A percentile compares a stretch with the other conserved stretches of the same genome.
Conservation (phyloP, 2,329 filamentous ascomycete genomes). For the Trichoderma arundinaceum region DNA sequence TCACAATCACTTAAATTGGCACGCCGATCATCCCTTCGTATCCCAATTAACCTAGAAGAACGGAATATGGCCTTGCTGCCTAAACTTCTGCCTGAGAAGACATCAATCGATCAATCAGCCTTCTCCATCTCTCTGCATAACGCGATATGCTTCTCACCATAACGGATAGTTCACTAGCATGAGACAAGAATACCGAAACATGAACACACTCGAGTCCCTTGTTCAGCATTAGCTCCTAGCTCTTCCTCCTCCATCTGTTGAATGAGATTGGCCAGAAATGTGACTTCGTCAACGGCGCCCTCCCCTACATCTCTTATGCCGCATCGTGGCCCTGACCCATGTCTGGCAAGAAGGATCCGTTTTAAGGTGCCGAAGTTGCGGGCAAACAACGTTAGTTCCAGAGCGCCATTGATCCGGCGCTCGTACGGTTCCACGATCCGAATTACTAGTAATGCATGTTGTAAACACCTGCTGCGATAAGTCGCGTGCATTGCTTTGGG, state of each 20-base stretch:
- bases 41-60: neutral
- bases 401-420: neutral
- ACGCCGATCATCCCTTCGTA: neutral
- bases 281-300: conserved; percentile 8
- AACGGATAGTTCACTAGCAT: neutral
- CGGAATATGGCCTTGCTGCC: neutral
- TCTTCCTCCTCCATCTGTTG: neutral
- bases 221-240: neutral
- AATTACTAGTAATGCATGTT: neutral
- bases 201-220: neutral
- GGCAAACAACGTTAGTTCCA: neutral
- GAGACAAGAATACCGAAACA: neutral
- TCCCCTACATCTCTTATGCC: neutral
- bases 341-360: neutral
- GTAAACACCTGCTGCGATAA: conserved; percentile 5
- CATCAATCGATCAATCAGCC: neutral
- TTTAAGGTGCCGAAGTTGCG: neutral
- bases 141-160: neutral
- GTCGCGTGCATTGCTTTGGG: neutral
- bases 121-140: neutral
- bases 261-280: neutral
- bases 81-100: neutral
- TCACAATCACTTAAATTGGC: neutral
- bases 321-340: neutral
- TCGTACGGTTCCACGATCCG: neutral